Percentiles rank a stretch among this genome's conserved stretches.
Evolutionary conservation across 441 rosid species (phyloP).

Genomic region (Populus tomentosa): DNA sequence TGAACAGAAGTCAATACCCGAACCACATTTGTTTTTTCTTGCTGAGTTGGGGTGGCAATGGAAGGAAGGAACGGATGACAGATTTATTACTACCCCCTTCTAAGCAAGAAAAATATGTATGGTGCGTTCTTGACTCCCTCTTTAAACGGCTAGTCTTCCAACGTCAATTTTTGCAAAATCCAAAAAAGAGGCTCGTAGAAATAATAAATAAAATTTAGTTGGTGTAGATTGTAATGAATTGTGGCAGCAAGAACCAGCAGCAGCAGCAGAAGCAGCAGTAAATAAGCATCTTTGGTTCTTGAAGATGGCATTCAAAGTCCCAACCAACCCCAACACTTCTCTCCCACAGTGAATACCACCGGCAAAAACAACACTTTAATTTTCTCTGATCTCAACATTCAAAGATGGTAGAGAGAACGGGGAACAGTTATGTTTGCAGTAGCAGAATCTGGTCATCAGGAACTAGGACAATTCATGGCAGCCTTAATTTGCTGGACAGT

Average conservation of each 20-base stretch:
- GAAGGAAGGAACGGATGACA: not conserved
- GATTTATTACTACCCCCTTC: not conserved
- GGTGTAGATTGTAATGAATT: constrained; percentile 43
- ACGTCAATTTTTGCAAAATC: constrained; percentile 3
- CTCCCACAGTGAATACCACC: constrained; percentile 44
- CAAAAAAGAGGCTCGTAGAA: constrained; percentile 4
- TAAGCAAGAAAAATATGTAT: constrained; percentile 34
- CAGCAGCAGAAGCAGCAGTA: constrained; percentile 26
- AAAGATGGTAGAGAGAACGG: constrained; percentile 36
- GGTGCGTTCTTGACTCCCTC: constrained; percentile 99
- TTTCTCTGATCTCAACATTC: constrained; percentile 39
- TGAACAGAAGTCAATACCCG: constrained; percentile 96
- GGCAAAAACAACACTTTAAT: constrained; percentile 29
- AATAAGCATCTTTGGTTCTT: constrained; percentile 31
- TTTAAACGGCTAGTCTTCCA: constrained; percentile 22
- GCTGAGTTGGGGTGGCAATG: constrained; percentile 1
- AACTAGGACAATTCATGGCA: constrained; percentile 76
- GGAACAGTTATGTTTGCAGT: constrained; percentile 35
- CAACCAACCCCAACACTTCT: constrained; percentile 43
- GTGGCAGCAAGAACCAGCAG: constrained; percentile 34
- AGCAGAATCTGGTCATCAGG: constrained; percentile 42
- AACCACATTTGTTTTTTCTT: constrained; percentile 53
- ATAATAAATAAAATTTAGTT: constrained; percentile 16
- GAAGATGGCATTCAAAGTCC: constrained; percentile 45
- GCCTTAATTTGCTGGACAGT: constrained; percentile 94